A percentile compares a stretch with the other conserved stretches of the same genome.
These are phyloP conservation scores for Xerocomus spinulosus DNA, from an alignment of 768 basidiomycete species.

Conservation along the genomic window DNA sequence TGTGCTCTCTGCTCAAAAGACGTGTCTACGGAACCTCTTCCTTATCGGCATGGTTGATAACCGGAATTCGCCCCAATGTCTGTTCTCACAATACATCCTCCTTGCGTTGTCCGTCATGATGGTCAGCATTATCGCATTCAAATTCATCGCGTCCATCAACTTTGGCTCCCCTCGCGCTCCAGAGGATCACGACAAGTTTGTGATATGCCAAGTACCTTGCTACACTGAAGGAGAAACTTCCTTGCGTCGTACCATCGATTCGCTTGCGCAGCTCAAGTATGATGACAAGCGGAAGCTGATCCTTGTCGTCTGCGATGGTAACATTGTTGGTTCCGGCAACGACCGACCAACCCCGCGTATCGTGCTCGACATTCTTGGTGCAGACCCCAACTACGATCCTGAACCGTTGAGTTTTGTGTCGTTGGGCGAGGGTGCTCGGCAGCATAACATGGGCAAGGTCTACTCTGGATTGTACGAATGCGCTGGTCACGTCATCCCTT, in stretches of 20 bases:
- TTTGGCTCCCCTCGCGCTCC: conserved; percentile 77
- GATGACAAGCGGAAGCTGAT: conserved; percentile 97
- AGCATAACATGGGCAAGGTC: conserved; percentile 98
- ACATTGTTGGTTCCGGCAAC: conserved; percentile 96
- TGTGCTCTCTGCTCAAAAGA: conserved; percentile 67
- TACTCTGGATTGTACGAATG: conserved; percentile 95
- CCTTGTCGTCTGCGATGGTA: conserved; percentile 93
- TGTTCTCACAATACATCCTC: conserved; percentile 87
- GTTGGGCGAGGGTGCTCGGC: conserved; percentile 90
- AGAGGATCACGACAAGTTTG: conserved; percentile 95
- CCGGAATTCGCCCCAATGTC: conserved; percentile 86
- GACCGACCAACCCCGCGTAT: conserved; percentile 95
- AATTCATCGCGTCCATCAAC: conserved; percentile 88
- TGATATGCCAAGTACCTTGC: conserved; percentile 97
- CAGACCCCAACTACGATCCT: conserved; percentile 87
- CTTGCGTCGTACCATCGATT: conserved; percentile 85
- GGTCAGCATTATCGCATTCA: conserved; percentile 94
- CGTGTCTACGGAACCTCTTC: conserved; percentile 92
- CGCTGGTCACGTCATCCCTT: conserved; percentile 93
- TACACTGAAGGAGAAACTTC: conserved; percentile 94
- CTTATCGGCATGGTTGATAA: conserved; percentile 88
- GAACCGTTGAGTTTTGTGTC: conserved; percentile 93
- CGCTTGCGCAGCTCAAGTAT: conserved; percentile 89
- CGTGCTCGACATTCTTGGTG: conserved; percentile 93
- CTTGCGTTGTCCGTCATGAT: conserved; percentile 86